Evolutionary conservation across 1,284 basidiomycete genomes (phyloP), one percentile per base, ranked within the genome.

Genomic region (Leccinum proximum): DNA sequence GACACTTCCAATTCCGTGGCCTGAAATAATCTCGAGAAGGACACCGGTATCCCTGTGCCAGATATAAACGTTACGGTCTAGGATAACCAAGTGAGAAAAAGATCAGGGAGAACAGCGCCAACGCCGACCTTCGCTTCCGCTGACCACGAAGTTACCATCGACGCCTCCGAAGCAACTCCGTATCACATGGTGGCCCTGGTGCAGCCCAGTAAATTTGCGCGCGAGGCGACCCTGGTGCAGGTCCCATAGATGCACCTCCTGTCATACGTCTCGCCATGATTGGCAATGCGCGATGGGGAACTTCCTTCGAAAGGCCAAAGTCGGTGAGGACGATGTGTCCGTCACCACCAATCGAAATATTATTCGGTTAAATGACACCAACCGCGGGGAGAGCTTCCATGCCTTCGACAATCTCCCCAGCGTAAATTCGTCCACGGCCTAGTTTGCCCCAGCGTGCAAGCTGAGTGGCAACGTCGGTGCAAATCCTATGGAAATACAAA

Each of bases 151-250:
- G 72, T 91, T 93, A 66, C 91, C 90, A 72, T 93, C 89, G 38
- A 89, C 81, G n/a, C 96, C 96, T 33, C 96, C 97, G 76, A 98
- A 98, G 73, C 94, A 96, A 75, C 92, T 93, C 65, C 93, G 86
- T 67, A 99, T 93, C 67, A 98, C 87, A 76, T 93, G 92, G 50
- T 84, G 82, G 4, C 85, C 85, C 77, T 96, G 94, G 45, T 84
- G 84, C 71, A 96, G 92, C 30, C 93, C 96, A 2, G 86, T 86
- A 74, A 90, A 97, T 75, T 88, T 92, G 68, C 91, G 87, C 35
- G 89, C 82, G 67, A 95, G 79, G 62, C 85, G 84, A 59, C 86
- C 84, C 60, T 85, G 82, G 22, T 83, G 79, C 59, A 98, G 82
- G 73, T 95, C 89, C 88, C 92, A 94, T 67, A 98, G 78, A 70